Evolutionary conservation across 2,329 filamentous ascomycete genomes (phyloP).

Genomic region (Cytospora piceicola): DNA sequence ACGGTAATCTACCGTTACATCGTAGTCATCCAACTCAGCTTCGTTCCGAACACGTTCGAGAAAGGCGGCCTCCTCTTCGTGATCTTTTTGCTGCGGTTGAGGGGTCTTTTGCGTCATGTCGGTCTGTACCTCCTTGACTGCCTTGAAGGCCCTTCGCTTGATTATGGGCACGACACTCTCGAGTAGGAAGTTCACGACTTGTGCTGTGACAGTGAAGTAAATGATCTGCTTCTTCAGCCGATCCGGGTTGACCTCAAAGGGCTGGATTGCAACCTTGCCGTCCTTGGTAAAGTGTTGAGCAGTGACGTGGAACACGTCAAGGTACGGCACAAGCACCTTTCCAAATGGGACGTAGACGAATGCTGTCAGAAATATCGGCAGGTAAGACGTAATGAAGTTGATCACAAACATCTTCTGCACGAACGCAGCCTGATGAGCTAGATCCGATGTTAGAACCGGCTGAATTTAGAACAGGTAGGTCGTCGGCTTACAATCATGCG

Average conservation of each 20-base stretch:
- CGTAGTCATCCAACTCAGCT: conserved; percentile 79
- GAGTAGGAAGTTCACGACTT: conserved; percentile 83
- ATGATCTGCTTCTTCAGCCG: conserved; percentile 90
- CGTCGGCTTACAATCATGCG: conserved; percentile 62
- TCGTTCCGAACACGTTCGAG: conserved; percentile 81
- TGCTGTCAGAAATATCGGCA: conserved; percentile 87
- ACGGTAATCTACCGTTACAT: conserved; percentile 86
- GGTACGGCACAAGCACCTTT: conserved; percentile 78
- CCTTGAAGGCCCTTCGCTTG: conserved; percentile 77
- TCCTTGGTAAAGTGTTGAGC: conserved; percentile 76
- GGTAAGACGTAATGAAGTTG: conserved; percentile 95
- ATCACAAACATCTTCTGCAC: conserved; percentile 93
- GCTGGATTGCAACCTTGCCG: conserved; percentile 66
- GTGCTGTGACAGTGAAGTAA: conserved; percentile 93
- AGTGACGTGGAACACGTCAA: conserved; percentile 78
- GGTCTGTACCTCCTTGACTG: conserved; percentile 75
- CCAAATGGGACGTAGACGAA: conserved; percentile 96
- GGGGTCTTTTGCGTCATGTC: conserved; percentile 60
- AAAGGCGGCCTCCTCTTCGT: conserved; percentile 78
- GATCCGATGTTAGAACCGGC: conserved; percentile 32
- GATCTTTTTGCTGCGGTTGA: conserved; percentile 59
- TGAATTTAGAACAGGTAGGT: neutral
- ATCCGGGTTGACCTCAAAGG: conserved; percentile 81
- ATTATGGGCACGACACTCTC: conserved; percentile 85
- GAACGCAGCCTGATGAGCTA: conserved; percentile 78